These are phyloP conservation scores for Mycena rosella DNA, from an alignment of 768 basidiomycete species.

Conservation along the genomic window DNA sequence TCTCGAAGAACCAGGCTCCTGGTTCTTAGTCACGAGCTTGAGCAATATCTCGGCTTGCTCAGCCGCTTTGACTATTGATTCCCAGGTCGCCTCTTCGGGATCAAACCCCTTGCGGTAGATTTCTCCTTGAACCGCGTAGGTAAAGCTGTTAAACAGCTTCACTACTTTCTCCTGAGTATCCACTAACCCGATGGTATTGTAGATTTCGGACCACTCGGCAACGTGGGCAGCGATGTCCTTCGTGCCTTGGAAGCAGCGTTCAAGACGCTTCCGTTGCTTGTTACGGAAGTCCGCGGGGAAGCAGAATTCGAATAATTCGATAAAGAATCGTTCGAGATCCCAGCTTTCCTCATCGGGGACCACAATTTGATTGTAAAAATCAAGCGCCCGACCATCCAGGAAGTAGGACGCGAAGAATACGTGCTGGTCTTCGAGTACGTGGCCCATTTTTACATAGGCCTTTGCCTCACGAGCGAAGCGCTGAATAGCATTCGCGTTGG, in stretches of 20 bases:
- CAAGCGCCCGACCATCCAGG: constrained; percentile 45
- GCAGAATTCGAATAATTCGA: constrained; percentile 50
- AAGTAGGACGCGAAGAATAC: constrained; percentile 41
- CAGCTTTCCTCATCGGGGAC: constrained; percentile 34
- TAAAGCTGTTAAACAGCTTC: constrained; percentile 39
- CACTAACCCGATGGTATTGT: constrained; percentile 35
- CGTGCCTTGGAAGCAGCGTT: not conserved
- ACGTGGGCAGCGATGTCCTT: constrained; percentile 38
- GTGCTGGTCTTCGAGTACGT: constrained; percentile 24
- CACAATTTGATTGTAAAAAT: constrained; percentile 44
- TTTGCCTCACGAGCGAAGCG: not conserved
- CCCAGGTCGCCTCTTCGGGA: not conserved
- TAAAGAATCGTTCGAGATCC: constrained; percentile 46
- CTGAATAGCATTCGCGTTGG: not conserved
- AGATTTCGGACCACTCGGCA: constrained; percentile 38
- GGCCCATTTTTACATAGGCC: constrained; percentile 15
- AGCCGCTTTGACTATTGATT: not conserved
- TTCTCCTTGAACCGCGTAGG: not conserved
- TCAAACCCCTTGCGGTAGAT: not conserved
- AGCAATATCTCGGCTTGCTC: not conserved
- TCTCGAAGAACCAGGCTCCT: not conserved
- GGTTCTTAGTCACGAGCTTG: not conserved
- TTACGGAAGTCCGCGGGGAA: constrained; percentile 46
- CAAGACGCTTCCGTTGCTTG: not conserved
- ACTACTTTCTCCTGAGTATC: constrained; percentile 36